Conservation (phyloP, 805 yeast species). For the Candida vaughaniae region DNA sequence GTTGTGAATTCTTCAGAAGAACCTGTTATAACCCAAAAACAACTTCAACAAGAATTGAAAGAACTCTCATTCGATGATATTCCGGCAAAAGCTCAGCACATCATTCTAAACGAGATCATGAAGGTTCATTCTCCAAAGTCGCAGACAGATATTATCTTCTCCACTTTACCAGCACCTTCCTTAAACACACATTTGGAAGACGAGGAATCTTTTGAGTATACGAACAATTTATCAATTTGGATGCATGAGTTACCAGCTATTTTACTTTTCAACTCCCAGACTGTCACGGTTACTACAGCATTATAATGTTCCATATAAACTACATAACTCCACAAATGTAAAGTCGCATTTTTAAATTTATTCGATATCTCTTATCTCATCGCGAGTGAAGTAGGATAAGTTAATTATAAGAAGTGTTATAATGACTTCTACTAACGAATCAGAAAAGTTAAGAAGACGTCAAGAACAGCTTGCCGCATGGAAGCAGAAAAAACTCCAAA, state of each 20-base stretch:
- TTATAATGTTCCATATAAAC: constrained; percentile 35
- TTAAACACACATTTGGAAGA: constrained; percentile 76
- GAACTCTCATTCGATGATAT: constrained; percentile 69
- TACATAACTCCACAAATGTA: too few species aligned
- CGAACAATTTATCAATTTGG: constrained; percentile 77
- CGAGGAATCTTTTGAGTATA: constrained; percentile 69
- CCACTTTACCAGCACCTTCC: constrained; percentile 88
- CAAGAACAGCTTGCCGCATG: constrained; percentile 58
- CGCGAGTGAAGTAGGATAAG: too few species aligned
- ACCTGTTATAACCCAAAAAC: constrained; percentile 24
- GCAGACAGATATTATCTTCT: constrained; percentile 70
- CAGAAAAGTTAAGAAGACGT: constrained; percentile 40
- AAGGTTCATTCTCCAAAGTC: constrained; percentile 49
- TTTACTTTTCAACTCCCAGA: constrained; percentile 81
- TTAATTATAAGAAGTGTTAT: too few species aligned
- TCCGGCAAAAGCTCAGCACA: constrained; percentile 90
- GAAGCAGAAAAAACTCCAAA: constrained; percentile 53
- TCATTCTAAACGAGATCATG: constrained; percentile 88
- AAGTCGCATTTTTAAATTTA: too few species aligned
- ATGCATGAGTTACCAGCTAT: constrained; percentile 80
- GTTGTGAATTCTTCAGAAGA: constrained; percentile 2
- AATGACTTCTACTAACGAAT: constrained; percentile 18
- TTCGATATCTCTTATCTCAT: too few species aligned
- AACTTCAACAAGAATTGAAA: constrained; percentile 37
- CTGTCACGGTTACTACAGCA: constrained; percentile 95